Conservation (phyloP, 2,329 filamentous ascomycete genomes). For the Aciculosporium take region DNA sequence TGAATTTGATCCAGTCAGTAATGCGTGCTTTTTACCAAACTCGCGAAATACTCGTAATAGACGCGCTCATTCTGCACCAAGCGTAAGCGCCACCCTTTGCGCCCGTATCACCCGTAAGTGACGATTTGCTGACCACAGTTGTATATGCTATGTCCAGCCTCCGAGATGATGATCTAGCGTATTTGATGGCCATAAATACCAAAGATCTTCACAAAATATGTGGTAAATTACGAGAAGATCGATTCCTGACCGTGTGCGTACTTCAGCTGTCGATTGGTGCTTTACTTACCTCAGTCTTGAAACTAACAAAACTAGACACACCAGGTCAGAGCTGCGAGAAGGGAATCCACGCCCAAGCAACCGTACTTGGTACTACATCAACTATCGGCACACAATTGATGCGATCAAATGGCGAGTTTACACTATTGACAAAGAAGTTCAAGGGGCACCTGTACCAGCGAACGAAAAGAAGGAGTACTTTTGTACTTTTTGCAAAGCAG, state of each 20-base stretch:
- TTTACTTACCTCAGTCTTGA: background rate
- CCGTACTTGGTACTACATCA: constrained; percentile 93
- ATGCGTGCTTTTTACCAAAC: constrained; percentile 78
- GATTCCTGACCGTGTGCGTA: constrained; percentile 65
- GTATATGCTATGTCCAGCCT: constrained; percentile 43
- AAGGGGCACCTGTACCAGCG: constrained; percentile 65
- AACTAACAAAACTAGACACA: constrained; percentile 41
- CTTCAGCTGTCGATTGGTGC: background rate
- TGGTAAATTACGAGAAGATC: constrained; percentile 71
- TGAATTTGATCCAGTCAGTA: constrained; percentile 73
- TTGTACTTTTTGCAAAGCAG: constrained; percentile 65
- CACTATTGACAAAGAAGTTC: constrained; percentile 75
- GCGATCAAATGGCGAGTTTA: constrained; percentile 92
- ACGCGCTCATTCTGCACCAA: constrained; percentile 75
- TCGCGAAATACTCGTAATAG: constrained; percentile 70
- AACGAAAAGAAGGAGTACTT: constrained; percentile 85
- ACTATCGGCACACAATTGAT: constrained; percentile 87
- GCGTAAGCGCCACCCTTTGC: constrained; percentile 36
- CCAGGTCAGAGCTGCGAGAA: constrained; percentile 58
- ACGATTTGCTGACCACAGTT: background rate
- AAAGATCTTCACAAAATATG: constrained; percentile 88
- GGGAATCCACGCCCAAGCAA: constrained; percentile 70
- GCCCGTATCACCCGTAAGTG: background rate
- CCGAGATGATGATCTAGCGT: constrained; percentile 75
- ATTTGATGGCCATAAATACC: constrained; percentile 74